A percentile compares a stretch with the other conserved stretches of the same genome.
Conservation (phyloP, 2,329 filamentous ascomycete species). For the Colletotrichum cordylinicola region DNA sequence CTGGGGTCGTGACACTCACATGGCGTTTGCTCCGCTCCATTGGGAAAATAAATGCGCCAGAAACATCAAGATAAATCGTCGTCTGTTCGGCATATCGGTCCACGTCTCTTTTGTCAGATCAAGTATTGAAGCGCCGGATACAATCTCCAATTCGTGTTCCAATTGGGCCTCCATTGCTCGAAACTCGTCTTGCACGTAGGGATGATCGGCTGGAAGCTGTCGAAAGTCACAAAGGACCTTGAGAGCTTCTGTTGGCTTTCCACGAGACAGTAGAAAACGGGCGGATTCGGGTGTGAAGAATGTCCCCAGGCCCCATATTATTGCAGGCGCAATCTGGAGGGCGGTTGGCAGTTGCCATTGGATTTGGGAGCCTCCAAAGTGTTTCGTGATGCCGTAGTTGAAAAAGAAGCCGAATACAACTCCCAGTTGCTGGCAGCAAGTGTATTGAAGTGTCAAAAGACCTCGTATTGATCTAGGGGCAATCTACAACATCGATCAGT, state of each 20-base stretch:
- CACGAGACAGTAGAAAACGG: slow-evolving; percentile 28
- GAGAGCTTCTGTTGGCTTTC: slow-evolving; percentile 25
- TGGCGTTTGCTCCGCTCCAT: slow-evolving; percentile 33
- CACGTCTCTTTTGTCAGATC: slow-evolving; percentile 40
- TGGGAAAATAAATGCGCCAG: slow-evolving; percentile 30
- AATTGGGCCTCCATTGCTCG: slow-evolving; percentile 34
- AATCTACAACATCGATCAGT: slow-evolving; percentile 20
- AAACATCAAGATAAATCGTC: slow-evolving; percentile 36
- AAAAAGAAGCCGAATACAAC: slow-evolving; percentile 39
- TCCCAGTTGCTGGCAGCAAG: slow-evolving; percentile 36
- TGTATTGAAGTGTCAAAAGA: slow-evolving; percentile 36
- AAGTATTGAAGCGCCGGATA: slow-evolving; percentile 31
- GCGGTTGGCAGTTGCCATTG: slow-evolving; percentile 34
- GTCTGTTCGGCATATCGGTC: slow-evolving; percentile 28
- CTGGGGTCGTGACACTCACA: background rate
- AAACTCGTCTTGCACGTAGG: slow-evolving; percentile 31
- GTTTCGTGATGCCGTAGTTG: slow-evolving; percentile 38
- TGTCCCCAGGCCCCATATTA: slow-evolving; percentile 30
- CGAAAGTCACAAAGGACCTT: slow-evolving; percentile 26
- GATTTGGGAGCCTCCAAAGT: slow-evolving; percentile 25
- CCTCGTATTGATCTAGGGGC: slow-evolving; percentile 33
- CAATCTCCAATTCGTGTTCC: slow-evolving; percentile 38
- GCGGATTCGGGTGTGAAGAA: slow-evolving; percentile 32
- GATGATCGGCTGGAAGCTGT: slow-evolving; percentile 30
- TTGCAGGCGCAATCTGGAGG: slow-evolving; percentile 28